These are phyloP conservation scores for Microthlaspi erraticum DNA, from an alignment of 345 rosid genomes.

Conservation along the genomic window DNA sequence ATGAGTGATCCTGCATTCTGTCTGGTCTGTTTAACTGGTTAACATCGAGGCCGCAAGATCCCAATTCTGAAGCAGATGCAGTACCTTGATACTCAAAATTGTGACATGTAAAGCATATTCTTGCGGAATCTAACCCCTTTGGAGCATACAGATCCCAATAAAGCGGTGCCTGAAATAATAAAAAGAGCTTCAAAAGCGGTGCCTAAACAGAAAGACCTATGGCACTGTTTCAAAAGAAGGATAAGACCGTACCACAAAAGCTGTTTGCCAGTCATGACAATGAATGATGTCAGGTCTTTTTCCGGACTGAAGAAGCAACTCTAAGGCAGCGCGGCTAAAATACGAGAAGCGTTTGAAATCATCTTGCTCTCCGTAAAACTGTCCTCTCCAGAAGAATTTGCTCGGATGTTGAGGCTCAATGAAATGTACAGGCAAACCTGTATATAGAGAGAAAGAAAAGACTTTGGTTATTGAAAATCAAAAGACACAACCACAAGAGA, in stretches of 20 bases:
- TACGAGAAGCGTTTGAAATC: conserved; percentile 94
- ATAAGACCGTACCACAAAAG: conserved; percentile 76
- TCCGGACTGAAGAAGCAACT: conserved; percentile 88
- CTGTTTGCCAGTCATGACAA: conserved; percentile 99
- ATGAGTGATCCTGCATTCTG: conserved; percentile 91
- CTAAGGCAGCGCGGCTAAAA: conserved; percentile 96
- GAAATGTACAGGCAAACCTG: conserved; percentile 97
- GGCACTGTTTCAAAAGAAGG: background rate
- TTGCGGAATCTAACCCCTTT: conserved; percentile 90
- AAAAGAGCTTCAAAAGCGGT: conserved; percentile 3
- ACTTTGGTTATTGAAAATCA: conserved; percentile 35
- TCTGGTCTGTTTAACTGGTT: conserved; percentile 88
- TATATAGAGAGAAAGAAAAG: conserved; percentile 36
- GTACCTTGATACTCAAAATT: conserved; percentile 98
- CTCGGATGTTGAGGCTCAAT: conserved; percentile 96
- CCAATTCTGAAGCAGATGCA: conserved; percentile 82
- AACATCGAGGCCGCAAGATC: conserved; percentile 91
- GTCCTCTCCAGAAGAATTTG: conserved; percentile 97
- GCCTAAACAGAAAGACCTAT: conserved; percentile 27
- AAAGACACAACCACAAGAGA: conserved; percentile 28
- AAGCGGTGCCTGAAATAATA: conserved; percentile 74
- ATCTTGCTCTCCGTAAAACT: conserved; percentile 88
- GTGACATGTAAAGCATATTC: conserved; percentile 98
- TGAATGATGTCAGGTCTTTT: conserved; percentile 96
- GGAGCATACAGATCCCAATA: conserved; percentile 95